phyloP scores from a whole-genome alignment of 1,139 yeast species.

The Pichia sp. region DNA sequence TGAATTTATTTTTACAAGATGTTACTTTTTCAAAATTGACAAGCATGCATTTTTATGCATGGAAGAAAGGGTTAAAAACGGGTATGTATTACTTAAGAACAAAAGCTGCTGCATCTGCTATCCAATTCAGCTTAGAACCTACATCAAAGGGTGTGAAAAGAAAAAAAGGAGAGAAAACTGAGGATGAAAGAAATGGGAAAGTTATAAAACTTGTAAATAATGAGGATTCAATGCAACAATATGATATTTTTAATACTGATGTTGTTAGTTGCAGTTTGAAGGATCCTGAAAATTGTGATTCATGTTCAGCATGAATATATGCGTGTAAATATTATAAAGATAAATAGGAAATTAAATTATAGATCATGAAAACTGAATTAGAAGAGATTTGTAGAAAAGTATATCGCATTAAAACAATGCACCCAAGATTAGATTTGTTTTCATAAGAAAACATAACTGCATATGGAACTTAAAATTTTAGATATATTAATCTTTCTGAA shows the following conservation, averaged over 20 bases:
- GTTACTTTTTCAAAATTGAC: slow-evolving; percentile 94
- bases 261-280: slow-evolving; percentile 37
- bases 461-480: too few relatives aligned
- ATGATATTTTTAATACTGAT: slow-evolving; percentile 18
- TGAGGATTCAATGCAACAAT: slow-evolving; percentile 1
- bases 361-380: too few relatives aligned
- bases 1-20: slow-evolving; percentile 77
- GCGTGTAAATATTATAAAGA: neutral
- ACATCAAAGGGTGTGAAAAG: neutral
- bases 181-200: neutral
- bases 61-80: slow-evolving; percentile 95
- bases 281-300: slow-evolving; percentile 37
- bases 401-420: too few relatives aligned
- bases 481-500: too few relatives aligned
- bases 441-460: too few relatives aligned
- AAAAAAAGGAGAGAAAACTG: neutral
- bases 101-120: slow-evolving; percentile 91
- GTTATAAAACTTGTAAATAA: neutral
- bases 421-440: too few relatives aligned
- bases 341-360: too few relatives aligned
- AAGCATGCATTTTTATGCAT: slow-evolving; percentile 96
- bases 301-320: slow-evolving; percentile 40
- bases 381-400: too few relatives aligned
- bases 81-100: slow-evolving; percentile 97
- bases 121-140: slow-evolving; percentile 81